Conservation (phyloP, 2,329 filamentous ascomycete genomes). For the Pseudogymnoascus sp. region DNA sequence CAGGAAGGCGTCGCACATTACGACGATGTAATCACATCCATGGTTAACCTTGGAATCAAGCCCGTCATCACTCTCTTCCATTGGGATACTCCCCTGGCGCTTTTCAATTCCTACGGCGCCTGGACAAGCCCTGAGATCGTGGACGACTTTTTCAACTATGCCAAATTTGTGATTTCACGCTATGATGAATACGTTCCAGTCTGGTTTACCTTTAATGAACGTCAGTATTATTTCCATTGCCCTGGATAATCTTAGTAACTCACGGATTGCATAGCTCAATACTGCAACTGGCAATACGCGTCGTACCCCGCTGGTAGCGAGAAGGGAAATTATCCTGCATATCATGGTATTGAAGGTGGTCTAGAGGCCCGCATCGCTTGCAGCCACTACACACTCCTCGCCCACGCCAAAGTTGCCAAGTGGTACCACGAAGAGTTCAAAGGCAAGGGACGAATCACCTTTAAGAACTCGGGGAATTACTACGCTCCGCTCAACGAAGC, state of each 20-base stretch:
- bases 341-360: constrained; percentile 34
- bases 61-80: constrained; percentile 12
- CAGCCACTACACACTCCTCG: constrained; percentile 35
- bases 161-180: constrained; percentile 29
- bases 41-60: constrained; percentile 8
- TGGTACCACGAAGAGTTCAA: constrained; percentile 39
- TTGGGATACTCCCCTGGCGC: constrained; percentile 25
- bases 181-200: constrained; percentile 31
- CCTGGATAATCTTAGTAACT: not conserved
- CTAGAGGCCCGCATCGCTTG: constrained; percentile 34
- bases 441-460: constrained; percentile 33
- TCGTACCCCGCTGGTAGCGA: constrained; percentile 33
- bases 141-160: constrained; percentile 31
- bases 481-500: constrained; percentile 30
- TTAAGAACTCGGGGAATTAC: constrained; percentile 37
- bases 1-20: constrained; percentile 13
- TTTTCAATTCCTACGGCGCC: constrained; percentile 32
- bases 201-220: constrained; percentile 36
- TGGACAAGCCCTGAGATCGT: constrained; percentile 27
- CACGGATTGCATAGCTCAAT: constrained; percentile 25
- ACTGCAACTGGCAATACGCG: constrained; percentile 41
- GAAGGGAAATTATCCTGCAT: constrained; percentile 35
- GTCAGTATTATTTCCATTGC: constrained; percentile 18
- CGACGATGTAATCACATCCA: constrained; percentile 10
- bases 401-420: constrained; percentile 35